Evolutionary conservation across 495 filamentous ascomycete genomes (phyloP), one percentile per base, ranked within the genome.

Genomic region (Umbilicaria muhlenbergii): DNA sequence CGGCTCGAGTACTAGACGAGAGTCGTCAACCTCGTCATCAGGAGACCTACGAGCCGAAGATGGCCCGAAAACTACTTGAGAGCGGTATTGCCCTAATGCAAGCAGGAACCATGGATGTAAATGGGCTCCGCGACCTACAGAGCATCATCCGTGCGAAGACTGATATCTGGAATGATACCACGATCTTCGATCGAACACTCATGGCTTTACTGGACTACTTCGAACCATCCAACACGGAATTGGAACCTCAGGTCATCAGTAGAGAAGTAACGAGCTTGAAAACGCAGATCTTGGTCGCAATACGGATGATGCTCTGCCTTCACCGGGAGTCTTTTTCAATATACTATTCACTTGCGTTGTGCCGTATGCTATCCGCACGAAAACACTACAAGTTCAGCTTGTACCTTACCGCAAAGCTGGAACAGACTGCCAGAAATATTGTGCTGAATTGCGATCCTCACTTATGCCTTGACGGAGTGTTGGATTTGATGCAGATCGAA

Each of bases 61-160:
- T 73, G 48, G 65, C 68, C 0, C 56, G 62, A 32, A 65, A 71
- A 33, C 66, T 92, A 28, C 71, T 95, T 2, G 70, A 74, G 33
- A 91, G 82, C 49, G 85, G 81, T 39, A 84, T 92, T 48, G 65
- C 71, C 16, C 79, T 81, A 28, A 75, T 94, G 41, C 74, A 72
- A 32, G 71, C 74, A 10, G 70, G 74, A 47, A 74, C 73, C 6
- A 72, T 94, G 32, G 87, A 94, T 53, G 82, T 86, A 5, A 82
- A 86, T 49, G 86, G 83, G 41, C 93, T 94, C 63, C 78, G 88
- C 39, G 86, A 91, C 47, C 61, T 95, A 10, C 88, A 92, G 57
- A 71, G 76, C 19, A 70, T 94, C 45, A 79, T 89, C 49, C 75
- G 81, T 42, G 77, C 78, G 48, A 78, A 78, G 14, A 36, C 49